Evolutionary conservation across 176 grass and related monocot genomes (phyloP).

Genomic region (Oryza australiensis): DNA sequence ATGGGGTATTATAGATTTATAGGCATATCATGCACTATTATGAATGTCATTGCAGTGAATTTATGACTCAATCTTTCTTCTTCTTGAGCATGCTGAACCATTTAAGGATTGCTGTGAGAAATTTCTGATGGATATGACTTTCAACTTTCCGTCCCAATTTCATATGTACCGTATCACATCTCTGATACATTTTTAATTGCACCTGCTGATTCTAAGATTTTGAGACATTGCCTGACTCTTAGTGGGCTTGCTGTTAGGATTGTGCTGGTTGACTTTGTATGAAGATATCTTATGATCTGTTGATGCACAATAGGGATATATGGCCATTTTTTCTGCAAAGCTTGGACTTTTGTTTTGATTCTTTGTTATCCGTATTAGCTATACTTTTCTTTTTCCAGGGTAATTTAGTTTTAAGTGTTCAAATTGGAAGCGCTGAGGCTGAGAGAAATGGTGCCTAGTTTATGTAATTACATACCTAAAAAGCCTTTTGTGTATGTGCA

Average conservation of each 20-base stretch:
- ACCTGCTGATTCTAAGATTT: background rate
- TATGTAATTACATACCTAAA: background rate
- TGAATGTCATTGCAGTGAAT: background rate
- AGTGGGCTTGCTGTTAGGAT: conserved; percentile 26
- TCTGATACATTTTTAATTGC: background rate
- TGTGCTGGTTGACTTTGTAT: conserved; percentile 1
- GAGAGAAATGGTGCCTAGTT: background rate
- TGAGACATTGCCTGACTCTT: background rate
- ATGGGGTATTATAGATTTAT: background rate
- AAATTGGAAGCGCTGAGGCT: background rate
- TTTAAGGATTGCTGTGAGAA: background rate
- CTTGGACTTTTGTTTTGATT: background rate
- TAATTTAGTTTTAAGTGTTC: background rate
- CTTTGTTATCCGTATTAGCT: background rate
- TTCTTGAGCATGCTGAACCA: conserved; percentile 5
- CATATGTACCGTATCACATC: background rate
- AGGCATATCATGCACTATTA: background rate
- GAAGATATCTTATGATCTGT: background rate
- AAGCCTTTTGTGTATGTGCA: background rate
- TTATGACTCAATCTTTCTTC: background rate
- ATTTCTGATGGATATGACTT: background rate
- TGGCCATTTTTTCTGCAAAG: conserved; percentile 12
- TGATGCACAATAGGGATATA: conserved; percentile 18
- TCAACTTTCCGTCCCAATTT: background rate
- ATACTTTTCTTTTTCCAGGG: background rate